A percentile compares a stretch with the other conserved stretches of the same genome.
Conservation (phyloP, 1,284 basidiomycete genomes). For the Ceratobasidium sp. region DNA sequence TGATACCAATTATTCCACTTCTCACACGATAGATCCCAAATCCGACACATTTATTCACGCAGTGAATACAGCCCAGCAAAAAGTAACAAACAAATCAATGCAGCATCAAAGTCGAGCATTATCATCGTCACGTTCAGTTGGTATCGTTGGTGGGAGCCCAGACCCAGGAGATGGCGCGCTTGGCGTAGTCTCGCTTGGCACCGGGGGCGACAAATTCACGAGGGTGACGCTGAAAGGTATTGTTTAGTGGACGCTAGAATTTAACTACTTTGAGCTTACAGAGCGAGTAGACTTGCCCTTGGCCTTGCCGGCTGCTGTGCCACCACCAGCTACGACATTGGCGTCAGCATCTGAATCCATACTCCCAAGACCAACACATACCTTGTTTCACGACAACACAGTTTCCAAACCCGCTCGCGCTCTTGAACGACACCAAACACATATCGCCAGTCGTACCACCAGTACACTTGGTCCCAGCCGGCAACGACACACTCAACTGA, state of each 20-base stretch:
- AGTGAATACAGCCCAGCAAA: conserved; percentile 23
- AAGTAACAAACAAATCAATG: conserved; percentile 7
- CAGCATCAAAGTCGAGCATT: conserved; percentile 29
- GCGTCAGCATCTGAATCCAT: not conserved
- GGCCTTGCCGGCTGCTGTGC: conserved; percentile 11
- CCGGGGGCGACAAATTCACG: conserved; percentile 17
- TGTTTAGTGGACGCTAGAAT: not conserved
- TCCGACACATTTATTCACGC: conserved; percentile 27
- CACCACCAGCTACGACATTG: not conserved
- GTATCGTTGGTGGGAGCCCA: conserved; percentile 9
- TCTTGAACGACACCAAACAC: conserved; percentile 35
- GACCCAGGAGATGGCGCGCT: conserved; percentile 30
- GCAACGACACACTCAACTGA: conserved; percentile 9
- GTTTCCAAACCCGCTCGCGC: conserved; percentile 37
- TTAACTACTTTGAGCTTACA: not conserved
- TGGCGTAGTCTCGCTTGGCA: conserved; percentile 10
- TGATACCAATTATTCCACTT: too few species aligned
- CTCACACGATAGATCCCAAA: conserved; percentile 9
- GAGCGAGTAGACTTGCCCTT: conserved; percentile 31
- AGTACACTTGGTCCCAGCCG: conserved; percentile 25
- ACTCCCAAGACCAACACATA: not conserved
- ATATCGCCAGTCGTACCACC: not conserved
- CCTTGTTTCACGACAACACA: conserved; percentile 32
- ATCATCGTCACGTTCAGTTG: not conserved
- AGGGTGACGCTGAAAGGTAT: conserved; percentile 10